Percentiles rank a stretch among this genome's conserved stretches.
phyloP scores from a whole-genome alignment of 1,139 yeast genomes.

The Pneumocystis canis region DNA sequence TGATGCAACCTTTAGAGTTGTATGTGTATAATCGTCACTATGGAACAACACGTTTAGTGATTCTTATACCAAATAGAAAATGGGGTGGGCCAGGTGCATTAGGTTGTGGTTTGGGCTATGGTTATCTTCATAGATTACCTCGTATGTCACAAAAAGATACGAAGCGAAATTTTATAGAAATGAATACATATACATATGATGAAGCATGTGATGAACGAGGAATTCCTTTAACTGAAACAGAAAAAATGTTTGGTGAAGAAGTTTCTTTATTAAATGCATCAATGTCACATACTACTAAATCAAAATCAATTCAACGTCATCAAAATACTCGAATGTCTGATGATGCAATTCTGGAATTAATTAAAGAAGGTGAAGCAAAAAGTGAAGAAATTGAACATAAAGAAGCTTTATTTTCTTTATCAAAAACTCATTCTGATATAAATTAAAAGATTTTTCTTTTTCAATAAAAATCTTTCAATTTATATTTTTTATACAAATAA shows the following conservation, averaged over 20 bases:
- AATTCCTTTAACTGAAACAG: not conserved
- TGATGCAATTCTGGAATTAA: not conserved
- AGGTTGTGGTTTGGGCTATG: constrained; percentile 94
- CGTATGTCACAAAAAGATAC: not conserved
- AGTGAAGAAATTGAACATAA: not conserved
- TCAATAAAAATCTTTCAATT: too few species aligned
- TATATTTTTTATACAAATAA: too few species aligned
- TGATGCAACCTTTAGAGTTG: constrained; percentile 28
- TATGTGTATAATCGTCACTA: constrained; percentile 82
- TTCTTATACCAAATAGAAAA: constrained; percentile 45
- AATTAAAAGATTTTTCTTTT: too few species aligned
- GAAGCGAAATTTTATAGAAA: not conserved
- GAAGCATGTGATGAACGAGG: not conserved
- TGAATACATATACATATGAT: not conserved
- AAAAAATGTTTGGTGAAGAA: not conserved
- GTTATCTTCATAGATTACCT: constrained; percentile 27
- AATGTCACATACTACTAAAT: not conserved
- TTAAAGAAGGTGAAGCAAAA: not conserved
- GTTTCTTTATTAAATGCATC: too few species aligned
- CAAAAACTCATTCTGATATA: too few species aligned
- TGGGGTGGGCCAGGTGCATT: constrained; percentile 65
- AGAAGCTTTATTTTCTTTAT: not conserved
- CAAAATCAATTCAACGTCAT: not conserved
- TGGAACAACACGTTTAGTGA: constrained; percentile 74
- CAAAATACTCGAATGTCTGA: not conserved